A percentile compares a stretch with the other conserved stretches of the same genome.
Conservation (phyloP, 2,329 filamentous ascomycete species). For the Penicillium polonicum region DNA sequence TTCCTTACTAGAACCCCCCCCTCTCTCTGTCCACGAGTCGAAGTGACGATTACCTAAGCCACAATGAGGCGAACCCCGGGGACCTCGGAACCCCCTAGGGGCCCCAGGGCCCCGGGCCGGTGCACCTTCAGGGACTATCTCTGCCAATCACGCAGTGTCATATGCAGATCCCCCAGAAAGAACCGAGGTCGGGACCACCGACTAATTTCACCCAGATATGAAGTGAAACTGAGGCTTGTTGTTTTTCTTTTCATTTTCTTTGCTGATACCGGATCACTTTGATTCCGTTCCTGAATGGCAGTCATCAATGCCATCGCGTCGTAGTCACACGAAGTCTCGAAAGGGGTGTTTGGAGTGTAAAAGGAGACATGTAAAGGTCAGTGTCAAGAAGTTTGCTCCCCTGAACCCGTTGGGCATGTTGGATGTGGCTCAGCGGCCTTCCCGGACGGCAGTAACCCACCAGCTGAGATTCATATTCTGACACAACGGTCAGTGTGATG, state of each 20-base stretch:
- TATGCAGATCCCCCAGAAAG: conserved; percentile 3
- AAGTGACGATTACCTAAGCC: not conserved
- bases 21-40: too few relatives aligned
- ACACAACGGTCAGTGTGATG: conserved; percentile 35
- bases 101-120: too few relatives aligned
- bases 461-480: not conserved
- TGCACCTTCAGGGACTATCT: too few relatives aligned
- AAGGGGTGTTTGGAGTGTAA: conserved; percentile 43
- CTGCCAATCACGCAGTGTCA: conserved; percentile 2
- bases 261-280: not conserved
- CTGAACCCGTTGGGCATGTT: not conserved
- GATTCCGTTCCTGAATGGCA: conserved; percentile 4
- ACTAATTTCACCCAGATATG: not conserved
- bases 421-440: not conserved
- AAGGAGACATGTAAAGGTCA: conserved; percentile 41
- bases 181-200: conserved; percentile 6
- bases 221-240: not conserved
- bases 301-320: conserved; percentile 31
- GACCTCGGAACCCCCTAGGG: too few relatives aligned
- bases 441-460: not conserved
- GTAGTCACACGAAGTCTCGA: conserved; percentile 42
- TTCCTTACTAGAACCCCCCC: too few relatives aligned
- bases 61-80: too few relatives aligned
- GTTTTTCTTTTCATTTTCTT: not conserved
- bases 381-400: not conserved